Base-by-base conservation (phyloP, 1,139 yeast genomes). In the Lipomyces yarrowii region DNA sequence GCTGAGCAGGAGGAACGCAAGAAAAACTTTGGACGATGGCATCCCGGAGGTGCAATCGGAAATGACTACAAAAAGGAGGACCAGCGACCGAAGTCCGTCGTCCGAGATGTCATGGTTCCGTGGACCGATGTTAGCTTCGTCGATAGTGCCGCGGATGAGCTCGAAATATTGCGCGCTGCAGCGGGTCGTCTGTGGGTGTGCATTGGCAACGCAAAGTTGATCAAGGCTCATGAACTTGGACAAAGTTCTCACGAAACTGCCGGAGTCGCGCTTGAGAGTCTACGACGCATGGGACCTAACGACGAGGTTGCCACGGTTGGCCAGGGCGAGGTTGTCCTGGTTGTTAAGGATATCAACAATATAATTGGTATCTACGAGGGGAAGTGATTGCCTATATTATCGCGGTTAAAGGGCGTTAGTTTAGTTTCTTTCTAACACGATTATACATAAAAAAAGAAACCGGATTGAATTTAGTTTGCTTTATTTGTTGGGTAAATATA, bases 1-100 rank as follows among this genome's bases (percentile, higher is more conserved):
- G 80, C 79, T 6, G 91, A 89, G 73, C 78, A 81, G 53, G 76
- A 79, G 54, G 80, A 82, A 68, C 80, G 96, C 61, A 83, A 82
- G 69, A 79, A 77, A 66, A 76, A 82, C 60, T 91, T 91, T 76
- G 87, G 89, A 8, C 83, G 83, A 69, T 84, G 88, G 74, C 97
- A 91, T 74, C 97, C 97, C 1, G 97, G 97, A 46, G 97, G 97
- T 33, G 90, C 96, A 1, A 91, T 91, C 72, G 97, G 97, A 21
- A 83, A 85, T 56, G 82, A 80, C 7, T 82, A 79, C 68, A 63
- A 64, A 51, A 60, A 59, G 21, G 71, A 69, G 37, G 30, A 37
- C 13, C 35, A 37, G 11, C 46, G 26, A 2, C 61, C 61, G 39
- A 37, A 39, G 26, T 55, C 56, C 11, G 33, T 56, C 21, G 59